Conservation (phyloP, 441 rosid genomes). For the Arabidopsis lyrata region DNA sequence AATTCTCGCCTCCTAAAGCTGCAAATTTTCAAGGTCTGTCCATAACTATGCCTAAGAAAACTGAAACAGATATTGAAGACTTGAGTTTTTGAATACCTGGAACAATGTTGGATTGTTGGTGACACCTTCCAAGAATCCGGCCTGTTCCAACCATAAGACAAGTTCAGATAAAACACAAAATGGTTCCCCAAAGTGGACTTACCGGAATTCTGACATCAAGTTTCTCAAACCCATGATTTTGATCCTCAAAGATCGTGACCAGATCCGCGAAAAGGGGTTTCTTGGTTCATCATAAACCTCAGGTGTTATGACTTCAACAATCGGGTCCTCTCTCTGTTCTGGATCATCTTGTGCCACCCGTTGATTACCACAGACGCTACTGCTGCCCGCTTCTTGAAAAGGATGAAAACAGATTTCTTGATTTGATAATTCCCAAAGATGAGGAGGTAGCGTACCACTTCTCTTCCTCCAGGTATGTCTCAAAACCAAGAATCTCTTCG, state of each 20-base stretch:
- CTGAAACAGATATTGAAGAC: constrained; percentile 5
- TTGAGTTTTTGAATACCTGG: constrained; percentile 60
- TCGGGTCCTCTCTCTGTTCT: constrained; percentile 63
- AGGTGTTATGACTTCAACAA: constrained; percentile 89
- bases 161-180: constrained; percentile 2
- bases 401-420: not conserved
- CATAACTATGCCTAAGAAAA: not conserved
- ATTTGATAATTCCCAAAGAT: constrained; percentile 27
- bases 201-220: constrained; percentile 93
- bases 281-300: constrained; percentile 66
- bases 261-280: constrained; percentile 73
- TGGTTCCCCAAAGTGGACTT: constrained; percentile 42
- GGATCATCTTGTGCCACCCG: constrained; percentile 59
- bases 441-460: constrained; percentile 62
- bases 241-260: constrained; percentile 86
- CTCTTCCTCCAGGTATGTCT: constrained; percentile 80
- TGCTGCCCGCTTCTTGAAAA: constrained; percentile 53
- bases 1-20: constrained; percentile 89
- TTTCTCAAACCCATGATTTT: constrained; percentile 82
- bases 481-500: constrained; percentile 76
- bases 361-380: constrained; percentile 55
- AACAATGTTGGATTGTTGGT: constrained; percentile 85
- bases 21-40: constrained; percentile 24
- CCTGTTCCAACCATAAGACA: constrained; percentile 52
- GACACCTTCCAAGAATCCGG: constrained; percentile 89